Conservation (phyloP, 306 rosid genomes). For the Inga oerstediana region DNA sequence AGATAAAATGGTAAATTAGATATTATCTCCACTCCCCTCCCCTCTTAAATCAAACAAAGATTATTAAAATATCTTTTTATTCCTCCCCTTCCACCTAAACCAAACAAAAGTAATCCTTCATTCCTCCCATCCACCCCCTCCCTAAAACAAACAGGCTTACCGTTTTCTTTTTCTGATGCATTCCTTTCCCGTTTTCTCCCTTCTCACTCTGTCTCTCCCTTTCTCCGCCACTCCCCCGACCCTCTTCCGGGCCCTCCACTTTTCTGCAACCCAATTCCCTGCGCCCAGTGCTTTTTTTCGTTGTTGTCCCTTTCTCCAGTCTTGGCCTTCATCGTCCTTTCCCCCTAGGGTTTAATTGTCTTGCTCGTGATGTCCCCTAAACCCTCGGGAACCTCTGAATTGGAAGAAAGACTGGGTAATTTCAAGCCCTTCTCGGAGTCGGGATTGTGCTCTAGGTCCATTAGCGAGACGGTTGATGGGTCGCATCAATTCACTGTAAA, state of each 20-base stretch:
- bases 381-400: slow-evolving; percentile 21
- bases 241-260: neutral
- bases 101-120: too few relatives aligned
- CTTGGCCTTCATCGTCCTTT: neutral
- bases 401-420: slow-evolving; percentile 45
- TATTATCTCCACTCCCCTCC: too few relatives aligned
- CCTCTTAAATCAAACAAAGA: too few relatives aligned
- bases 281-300: slow-evolving; percentile 37
- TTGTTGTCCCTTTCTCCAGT: neutral
- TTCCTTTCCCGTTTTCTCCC: neutral
- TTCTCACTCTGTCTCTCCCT: neutral
- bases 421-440: slow-evolving; percentile 41
- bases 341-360: slow-evolving; percentile 36
- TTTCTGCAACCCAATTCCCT: neutral
- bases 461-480: slow-evolving; percentile 80
- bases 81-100: too few relatives aligned
- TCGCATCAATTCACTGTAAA: slow-evolving; percentile 78
- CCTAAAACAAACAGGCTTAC: too few relatives aligned
- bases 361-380: slow-evolving; percentile 30
- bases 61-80: too few relatives aligned
- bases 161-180: too few relatives aligned
- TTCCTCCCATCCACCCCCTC: too few relatives aligned
- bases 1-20: too few relatives aligned
- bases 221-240: neutral
- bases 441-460: slow-evolving; percentile 55